Base-by-base conservation (phyloP, 345 rosid genomes). In the Conringia planisiliqua region DNA sequence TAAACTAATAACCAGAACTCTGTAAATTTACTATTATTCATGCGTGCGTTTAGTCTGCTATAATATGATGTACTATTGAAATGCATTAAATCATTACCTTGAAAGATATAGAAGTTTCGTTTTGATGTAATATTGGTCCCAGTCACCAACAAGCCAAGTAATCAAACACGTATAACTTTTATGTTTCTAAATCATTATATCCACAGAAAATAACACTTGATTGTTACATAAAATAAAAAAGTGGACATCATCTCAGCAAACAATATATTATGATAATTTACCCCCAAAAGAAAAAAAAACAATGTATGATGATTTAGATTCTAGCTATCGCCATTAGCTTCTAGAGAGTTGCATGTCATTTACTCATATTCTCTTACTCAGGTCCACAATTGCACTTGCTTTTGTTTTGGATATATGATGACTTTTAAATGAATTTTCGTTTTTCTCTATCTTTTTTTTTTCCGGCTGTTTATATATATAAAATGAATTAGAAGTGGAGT, bases 381-480 rank as follows among this genome's bases (percentile, higher is more conserved):
- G 73, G 78, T 74, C 78, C 78, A 66, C 73, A 67, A 17, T 0
- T 66, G 59, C 78, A 74, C 78, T 74, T 66, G 3, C 61, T 36
- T 47, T 73, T 40, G 12, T 14, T 20, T 32, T 30, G 35, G 61
- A 70, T 60, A 12, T n/a, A 27, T 27, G 17, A 50, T 20, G 29
- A 48, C 29, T 50, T 48, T 8, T n/a, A 50, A 22, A 50, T 51
- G 42, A 39, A 20, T 9, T 27, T 26, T 54, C 18, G 35, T 26
- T 51, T 22, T 36, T 50, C 32, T 62, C 14, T 40, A 11, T 14
- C 48, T 38, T 30, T 6, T 24, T 66, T 33, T 12, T 35, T 32
- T 2, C 44, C 4, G 33, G 33, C 43, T 42, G 20, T 50, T 51
- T 9, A 16, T 55, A 29, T 46, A n/a, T 22, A 44, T 18, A 18